phyloP scores from a whole-genome alignment of 805 yeast genomes.

The Starmerella vaccinii region DNA sequence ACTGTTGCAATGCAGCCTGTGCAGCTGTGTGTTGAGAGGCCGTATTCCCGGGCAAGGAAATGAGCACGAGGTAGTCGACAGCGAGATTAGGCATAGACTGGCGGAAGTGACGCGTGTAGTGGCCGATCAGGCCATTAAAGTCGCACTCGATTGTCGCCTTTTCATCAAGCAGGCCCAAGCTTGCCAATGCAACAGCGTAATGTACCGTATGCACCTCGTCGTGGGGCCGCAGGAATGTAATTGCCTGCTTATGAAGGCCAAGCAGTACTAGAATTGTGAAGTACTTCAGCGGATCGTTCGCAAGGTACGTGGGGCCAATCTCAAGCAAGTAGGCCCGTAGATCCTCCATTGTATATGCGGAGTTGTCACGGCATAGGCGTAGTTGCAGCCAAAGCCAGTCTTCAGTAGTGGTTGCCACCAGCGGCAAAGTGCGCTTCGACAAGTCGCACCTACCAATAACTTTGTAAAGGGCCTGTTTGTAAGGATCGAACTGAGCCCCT shows the following conservation, averaged over 20 bases:
- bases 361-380: slow-evolving; percentile 52
- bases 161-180: slow-evolving; percentile 53
- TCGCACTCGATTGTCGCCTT: slow-evolving; percentile 30
- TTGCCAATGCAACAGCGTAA: slow-evolving; percentile 68
- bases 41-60: slow-evolving; percentile 42
- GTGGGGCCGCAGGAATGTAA: slow-evolving; percentile 48
- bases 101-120: slow-evolving; percentile 73
- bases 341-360: slow-evolving; percentile 54
- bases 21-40: slow-evolving; percentile 42
- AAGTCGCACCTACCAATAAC: slow-evolving; percentile 83
- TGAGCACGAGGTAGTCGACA: slow-evolving; percentile 71
- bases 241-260: slow-evolving; percentile 76
- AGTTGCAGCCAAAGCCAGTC: slow-evolving; percentile 97
- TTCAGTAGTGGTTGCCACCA: slow-evolving; percentile 68
- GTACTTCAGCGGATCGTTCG: slow-evolving; percentile 57
- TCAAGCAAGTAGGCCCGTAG: slow-evolving; percentile 61
- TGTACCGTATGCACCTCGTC: slow-evolving; percentile 85
- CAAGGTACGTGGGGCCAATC: slow-evolving; percentile 63
- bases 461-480: slow-evolving; percentile 79
- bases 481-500: slow-evolving; percentile 67
- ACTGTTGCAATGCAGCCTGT: slow-evolving; percentile 71
- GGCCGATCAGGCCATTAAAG: slow-evolving; percentile 45
- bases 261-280: slow-evolving; percentile 61
- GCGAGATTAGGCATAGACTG: slow-evolving; percentile 82
- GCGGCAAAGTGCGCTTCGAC: slow-evolving; percentile 49